Base-by-base conservation (phyloP, 2,329 filamentous ascomycete genomes). In the Ophiostoma fasciatum region DNA sequence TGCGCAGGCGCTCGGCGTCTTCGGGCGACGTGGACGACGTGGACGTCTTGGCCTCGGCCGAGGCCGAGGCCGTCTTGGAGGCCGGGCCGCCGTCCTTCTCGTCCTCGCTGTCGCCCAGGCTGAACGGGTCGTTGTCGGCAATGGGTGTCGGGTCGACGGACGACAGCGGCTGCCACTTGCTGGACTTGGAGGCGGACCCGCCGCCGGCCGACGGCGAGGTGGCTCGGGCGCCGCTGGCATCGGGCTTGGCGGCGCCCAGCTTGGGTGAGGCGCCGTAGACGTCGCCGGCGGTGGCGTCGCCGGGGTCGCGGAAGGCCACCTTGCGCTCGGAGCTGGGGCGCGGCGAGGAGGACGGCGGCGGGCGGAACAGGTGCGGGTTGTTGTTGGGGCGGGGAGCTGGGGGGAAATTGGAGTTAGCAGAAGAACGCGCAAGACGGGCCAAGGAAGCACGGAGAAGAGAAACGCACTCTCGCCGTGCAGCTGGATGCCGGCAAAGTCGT, bases 121-220 rank as follows among this genome's bases (percentile, higher is more conserved):
- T 94, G 60, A 98, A 98, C 0, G 90, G 90, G 51, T 98, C 90
- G 49, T 94, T 88, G 47, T 96, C 85, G 14, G 71, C 68, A 42
- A 94, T 80, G 12, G 88, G 87, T 44, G 73, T 78, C 1, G 87
- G 84, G 45, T 92, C 82, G 12, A 94, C 75, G 0, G 78, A 70
- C 11, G 87, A 84, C 48, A 98, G 63, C 9, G 90, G 88, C 57
- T 98, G 88, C 90, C 90, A 98, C 62, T 98, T 98, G 69, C 87
- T 94, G 31, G 72, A 59, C 61, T 85, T 90, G 45, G 62, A 59
- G 32, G n/a, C n/a, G n/a, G n/a, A n/a, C n/a, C 66, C 63, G n/a
- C 23, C 21, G 9, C 19, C 22, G 11, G 35, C 19, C 7, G 30
- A 17, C 14, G 28, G 14, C 4, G 35, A 18, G 8, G 30, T 23